Conservation (phyloP, 1,284 basidiomycete species). For the Taiwanofungus camphoratus region DNA sequence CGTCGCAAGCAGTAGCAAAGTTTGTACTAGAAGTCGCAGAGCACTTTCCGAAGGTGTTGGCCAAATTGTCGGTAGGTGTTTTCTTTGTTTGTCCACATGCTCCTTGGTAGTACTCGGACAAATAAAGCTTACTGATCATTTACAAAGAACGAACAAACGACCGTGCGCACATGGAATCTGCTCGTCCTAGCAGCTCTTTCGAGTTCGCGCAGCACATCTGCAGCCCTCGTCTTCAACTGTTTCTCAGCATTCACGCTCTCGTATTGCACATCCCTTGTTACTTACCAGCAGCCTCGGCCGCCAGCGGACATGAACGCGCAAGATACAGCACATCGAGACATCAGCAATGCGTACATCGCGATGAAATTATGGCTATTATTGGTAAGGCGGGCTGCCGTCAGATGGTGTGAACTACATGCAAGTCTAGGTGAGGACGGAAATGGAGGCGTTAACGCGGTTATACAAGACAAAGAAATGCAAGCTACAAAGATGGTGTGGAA, state of each 20-base stretch:
- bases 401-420: constrained; percentile 2
- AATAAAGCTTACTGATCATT: not conserved
- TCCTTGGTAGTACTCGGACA: constrained; percentile 9
- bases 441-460: constrained; percentile 2
- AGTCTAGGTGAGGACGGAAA: not conserved
- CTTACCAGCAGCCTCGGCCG: constrained; percentile 19
- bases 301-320: constrained; percentile 20
- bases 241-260: constrained; percentile 42
- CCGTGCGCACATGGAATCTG: constrained; percentile 59
- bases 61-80: constrained; percentile 18
- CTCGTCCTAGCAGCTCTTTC: constrained; percentile 48
- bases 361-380: constrained; percentile 67
- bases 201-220: constrained; percentile 33
- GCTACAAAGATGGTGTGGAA: constrained; percentile 55
- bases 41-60: constrained; percentile 18
- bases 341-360: constrained; percentile 61
- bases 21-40: constrained; percentile 44
- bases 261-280: constrained; percentile 39
- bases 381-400: constrained; percentile 31
- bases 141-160: constrained; percentile 36
- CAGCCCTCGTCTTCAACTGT: constrained; percentile 40
- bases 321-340: constrained; percentile 44
- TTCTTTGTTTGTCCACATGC: too few species aligned
- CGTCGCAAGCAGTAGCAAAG: constrained; percentile 46
- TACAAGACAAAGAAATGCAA: constrained; percentile 28